Evolutionary conservation across 2,329 filamentous ascomycete genomes (phyloP), one percentile per base, ranked within the genome.

Genomic region (Pseudogymnoascus sp.): DNA sequence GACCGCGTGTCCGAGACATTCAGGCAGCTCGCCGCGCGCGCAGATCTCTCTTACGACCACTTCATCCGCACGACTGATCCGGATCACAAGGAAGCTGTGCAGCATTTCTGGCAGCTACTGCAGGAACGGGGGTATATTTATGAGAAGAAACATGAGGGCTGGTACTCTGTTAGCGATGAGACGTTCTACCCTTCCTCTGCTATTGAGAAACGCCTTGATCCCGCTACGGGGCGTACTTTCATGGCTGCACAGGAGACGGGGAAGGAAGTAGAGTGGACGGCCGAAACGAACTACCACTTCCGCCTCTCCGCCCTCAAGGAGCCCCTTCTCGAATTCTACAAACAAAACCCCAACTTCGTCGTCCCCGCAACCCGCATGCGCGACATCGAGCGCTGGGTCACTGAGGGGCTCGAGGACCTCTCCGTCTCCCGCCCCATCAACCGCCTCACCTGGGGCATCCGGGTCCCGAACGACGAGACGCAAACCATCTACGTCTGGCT

Each of bases 401-500:
- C 84, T 63, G 82, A 87, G 62, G 88, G 91, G 5, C 82, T 99
- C 1, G 85, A 90, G 70, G 95, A 99, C 73, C 81, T 99, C 12
- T 97, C 92, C 3, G 85, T 97, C 60, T 97, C 93, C 2, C 83
- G 96, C 28, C 95, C 95, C 0, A 79, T 83, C 3, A 85, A 88
- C 62, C 84, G 95, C 59, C 76, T 97, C 42, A 83, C 79, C 23
- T 99, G 95, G 95, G 95, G 95, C 3, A 89, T 99, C 63, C 86
- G 82, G 5, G 95, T 97, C 25, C 95, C 95, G 0, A 88, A 87
- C 62, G 95, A 99, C 70, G 78, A 84, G 0, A 84, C 80, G 16
- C 95, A 97, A 75, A 97, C 93, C 2, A 93, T 99, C 64, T 99
- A 99, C 72, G 96, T 99, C 34, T 99, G 95, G 95, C 83, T 99